Base-by-base conservation (phyloP, 345 rosid genomes). In the Citrus reticulata region DNA sequence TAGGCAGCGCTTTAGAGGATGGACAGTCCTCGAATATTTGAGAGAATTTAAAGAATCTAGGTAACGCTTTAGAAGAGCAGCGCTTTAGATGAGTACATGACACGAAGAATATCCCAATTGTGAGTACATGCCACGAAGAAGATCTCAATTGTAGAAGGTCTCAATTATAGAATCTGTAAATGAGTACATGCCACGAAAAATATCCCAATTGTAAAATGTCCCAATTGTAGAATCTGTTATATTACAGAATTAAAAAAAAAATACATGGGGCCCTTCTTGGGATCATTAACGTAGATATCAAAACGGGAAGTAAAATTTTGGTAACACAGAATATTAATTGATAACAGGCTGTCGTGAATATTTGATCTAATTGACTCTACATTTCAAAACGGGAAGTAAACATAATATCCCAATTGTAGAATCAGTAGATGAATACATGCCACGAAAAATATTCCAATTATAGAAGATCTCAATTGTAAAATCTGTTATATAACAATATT, bases 391-490 rank as follows among this genome's bases (percentile, higher is more conserved):
- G 24, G 24, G 24, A 24, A 24, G 24, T 24, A 24, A 24, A 24
- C 24, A 24, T 24, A 24, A 24, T 24, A 24, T 24, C 30, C 2
- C 32, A 30, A 30, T 30, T 30, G 0, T 30, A 30, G 0, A 30
- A 30, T 2, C 0, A 2, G 0, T 30, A 30, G 0, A 30, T 30
- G 32, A 30, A 0, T 3, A 30, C 4, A 30, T 30, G 32, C 32
- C 4, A 30, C 32, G 32, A 30, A 30, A 0, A 30, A 30, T 0
- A 0, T 30, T 4, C 0, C 34, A 32, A 32, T 32, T 4, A 0
- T 32, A 32, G 0, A 32, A 32, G 0, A 0, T 0, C 34, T 0
- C 0, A 32, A 32, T 32, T 4, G 5, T 32, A 32, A 0, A 32
- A 32, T 4, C 0, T 4, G 5, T 32, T 32, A 32, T 32, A 32